Evolutionary conservation across 2,329 filamentous ascomycete species (phyloP).

Genomic region (Fusarium sp.): DNA sequence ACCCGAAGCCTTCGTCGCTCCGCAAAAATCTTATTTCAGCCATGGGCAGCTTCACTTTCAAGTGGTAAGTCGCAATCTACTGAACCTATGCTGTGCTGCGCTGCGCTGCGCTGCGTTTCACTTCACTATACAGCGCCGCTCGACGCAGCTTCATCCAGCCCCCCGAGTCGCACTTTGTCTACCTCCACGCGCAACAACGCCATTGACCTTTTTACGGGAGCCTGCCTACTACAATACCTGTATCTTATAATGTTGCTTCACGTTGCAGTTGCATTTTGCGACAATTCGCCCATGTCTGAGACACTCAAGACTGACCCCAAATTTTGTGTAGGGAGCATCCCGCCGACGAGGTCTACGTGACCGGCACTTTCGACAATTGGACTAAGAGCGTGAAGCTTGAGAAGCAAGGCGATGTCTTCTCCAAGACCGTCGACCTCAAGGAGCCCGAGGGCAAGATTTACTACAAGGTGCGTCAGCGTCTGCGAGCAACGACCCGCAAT

Average conservation of each 20-base stretch:
- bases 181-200: conserved; percentile 13
- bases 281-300: conserved; percentile 36
- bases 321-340: conserved; percentile 75
- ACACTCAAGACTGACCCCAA: conserved; percentile 40
- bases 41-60: conserved; percentile 77
- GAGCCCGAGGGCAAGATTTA: conserved; percentile 77
- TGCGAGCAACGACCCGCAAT: conserved; percentile 20
- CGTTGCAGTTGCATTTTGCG: conserved; percentile 16
- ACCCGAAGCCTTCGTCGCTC: conserved; percentile 26
- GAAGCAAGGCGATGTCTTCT: conserved; percentile 77
- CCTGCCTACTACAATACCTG: not conserved
- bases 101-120: not conserved
- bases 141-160: not conserved
- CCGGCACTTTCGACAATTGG: conserved; percentile 96
- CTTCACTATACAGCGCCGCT: conserved; percentile 29
- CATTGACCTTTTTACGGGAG: conserved; percentile 33
- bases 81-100: not conserved
- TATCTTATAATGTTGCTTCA: conserved; percentile 10
- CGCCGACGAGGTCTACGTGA: conserved; percentile 90
- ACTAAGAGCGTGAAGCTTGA: conserved; percentile 85
- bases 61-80: conserved; percentile 65
- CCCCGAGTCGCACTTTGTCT: conserved; percentile 16
- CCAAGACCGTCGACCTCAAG: conserved; percentile 82
- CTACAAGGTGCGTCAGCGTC: conserved; percentile 82
- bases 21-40: conserved; percentile 45